Evolutionary conservation across 176 grass and related monocot species (phyloP).

Genomic region (Oropetium thomaeum): DNA sequence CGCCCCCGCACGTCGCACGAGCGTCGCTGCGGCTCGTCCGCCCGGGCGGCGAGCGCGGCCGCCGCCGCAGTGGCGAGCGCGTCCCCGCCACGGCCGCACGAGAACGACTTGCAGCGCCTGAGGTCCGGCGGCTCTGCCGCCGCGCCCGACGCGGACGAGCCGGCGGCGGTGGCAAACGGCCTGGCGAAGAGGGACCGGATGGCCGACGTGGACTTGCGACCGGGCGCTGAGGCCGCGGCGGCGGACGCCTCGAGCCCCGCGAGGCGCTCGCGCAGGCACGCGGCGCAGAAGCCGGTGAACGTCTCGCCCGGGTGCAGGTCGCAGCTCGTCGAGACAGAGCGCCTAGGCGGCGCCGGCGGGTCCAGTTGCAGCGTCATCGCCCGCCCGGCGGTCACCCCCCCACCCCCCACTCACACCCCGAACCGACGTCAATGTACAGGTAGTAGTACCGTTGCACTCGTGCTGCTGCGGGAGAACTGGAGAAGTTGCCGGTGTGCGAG

Average conservation of each 20-base stretch:
- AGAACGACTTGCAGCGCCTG: conserved; percentile 84
- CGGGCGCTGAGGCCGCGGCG: conserved; percentile 45
- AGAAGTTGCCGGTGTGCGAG: conserved; percentile 25
- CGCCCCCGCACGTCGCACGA: conserved; percentile 86
- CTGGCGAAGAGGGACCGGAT: conserved; percentile 71
- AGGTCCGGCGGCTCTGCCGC: conserved; percentile 45
- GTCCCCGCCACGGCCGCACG: conserved; percentile 61
- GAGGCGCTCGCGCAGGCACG: conserved; percentile 93
- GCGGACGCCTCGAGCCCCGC: conserved; percentile 68
- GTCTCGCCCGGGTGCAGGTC: conserved; percentile 86
- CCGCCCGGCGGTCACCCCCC: neutral
- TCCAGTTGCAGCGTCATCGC: conserved; percentile 45
- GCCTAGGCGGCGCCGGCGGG: conserved; percentile 54
- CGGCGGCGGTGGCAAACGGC: conserved; percentile 30
- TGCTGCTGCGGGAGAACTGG: neutral
- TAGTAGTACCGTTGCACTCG: conserved; percentile 5
- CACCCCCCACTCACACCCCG: conserved; percentile 4
- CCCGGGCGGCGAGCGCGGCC: neutral
- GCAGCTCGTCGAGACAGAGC: conserved; percentile 53
- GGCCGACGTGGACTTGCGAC: conserved; percentile 82
- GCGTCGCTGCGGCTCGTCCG: conserved; percentile 72
- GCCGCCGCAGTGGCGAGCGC: neutral
- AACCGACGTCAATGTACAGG: conserved; percentile 17
- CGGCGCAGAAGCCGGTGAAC: conserved; percentile 83
- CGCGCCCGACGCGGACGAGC: conserved; percentile 38